phyloP scores from a whole-genome alignment of 1,139 yeast species.

The Pichia sp. region DNA sequence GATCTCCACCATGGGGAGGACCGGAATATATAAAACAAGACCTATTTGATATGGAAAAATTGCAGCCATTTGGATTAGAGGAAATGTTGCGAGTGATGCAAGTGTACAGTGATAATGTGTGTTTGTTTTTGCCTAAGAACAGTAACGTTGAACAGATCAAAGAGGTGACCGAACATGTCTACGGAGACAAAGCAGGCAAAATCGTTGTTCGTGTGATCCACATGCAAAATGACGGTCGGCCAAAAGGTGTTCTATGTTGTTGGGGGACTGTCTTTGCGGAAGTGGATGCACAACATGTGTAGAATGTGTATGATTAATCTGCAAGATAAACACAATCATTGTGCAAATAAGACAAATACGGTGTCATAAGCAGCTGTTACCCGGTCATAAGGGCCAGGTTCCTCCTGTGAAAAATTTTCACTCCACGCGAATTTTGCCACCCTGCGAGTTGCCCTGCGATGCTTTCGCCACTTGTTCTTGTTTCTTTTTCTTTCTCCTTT shows the following conservation, averaged over 20 bases:
- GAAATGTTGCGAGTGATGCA: constrained; percentile 39
- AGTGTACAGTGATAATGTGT: constrained; percentile 45
- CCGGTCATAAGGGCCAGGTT: no score
- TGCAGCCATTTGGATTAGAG: constrained; percentile 48
- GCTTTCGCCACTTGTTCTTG: constrained; percentile 1
- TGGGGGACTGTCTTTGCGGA: not conserved
- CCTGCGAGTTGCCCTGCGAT: not conserved
- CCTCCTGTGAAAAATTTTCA: no score
- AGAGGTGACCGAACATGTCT: not conserved
- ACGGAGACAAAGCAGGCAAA: not conserved
- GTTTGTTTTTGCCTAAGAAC: constrained; percentile 69
- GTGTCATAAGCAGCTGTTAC: no score
- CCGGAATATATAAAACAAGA: constrained; percentile 49
- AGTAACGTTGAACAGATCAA: constrained; percentile 51
- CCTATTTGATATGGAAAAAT: constrained; percentile 49
- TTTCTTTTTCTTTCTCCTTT: not conserved
- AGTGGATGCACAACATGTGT: not conserved
- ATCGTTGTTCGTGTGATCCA: not conserved
- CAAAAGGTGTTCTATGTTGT: not conserved
- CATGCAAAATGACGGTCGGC: not conserved
- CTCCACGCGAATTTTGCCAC: not conserved
- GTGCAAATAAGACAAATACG: no score
- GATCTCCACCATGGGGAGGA: constrained; percentile 99
- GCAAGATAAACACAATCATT: no score
- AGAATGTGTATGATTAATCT: no score